phyloP scores from a whole-genome alignment of 768 basidiomycete genomes.

The Hysterangium stoloniferum region DNA sequence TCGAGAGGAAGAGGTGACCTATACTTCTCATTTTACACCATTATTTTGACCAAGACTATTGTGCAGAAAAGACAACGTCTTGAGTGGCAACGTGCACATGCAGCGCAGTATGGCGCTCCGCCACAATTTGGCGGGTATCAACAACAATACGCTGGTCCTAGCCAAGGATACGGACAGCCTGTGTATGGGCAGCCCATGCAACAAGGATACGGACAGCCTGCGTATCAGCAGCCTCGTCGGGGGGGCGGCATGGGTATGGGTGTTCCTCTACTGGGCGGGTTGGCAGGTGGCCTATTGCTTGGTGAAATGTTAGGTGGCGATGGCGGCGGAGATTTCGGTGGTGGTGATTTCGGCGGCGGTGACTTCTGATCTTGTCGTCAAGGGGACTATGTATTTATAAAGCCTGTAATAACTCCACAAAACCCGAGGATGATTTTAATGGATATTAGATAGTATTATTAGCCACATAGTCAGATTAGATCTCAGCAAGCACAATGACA shows the following conservation, averaged over 20 bases:
- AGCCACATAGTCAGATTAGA: no score
- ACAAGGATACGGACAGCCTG: no score
- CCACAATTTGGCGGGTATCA: slow-evolving; percentile 14
- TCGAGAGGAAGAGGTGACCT: slow-evolving; percentile 5
- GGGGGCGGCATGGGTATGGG: slow-evolving; percentile 29
- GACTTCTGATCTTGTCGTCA: not conserved
- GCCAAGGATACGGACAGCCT: slow-evolving; percentile 18
- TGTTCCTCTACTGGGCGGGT: slow-evolving; percentile 35
- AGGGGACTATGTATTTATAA: not conserved
- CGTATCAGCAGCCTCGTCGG: slow-evolving; percentile 11
- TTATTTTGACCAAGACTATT: slow-evolving; percentile 1
- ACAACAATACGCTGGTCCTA: slow-evolving; percentile 10
- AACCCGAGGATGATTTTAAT: no score
- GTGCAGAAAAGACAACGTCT: slow-evolving; percentile 16
- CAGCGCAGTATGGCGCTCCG: slow-evolving; percentile 21
- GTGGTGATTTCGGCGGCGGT: slow-evolving; percentile 19
- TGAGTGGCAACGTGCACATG: slow-evolving; percentile 28
- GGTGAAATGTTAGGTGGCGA: slow-evolving; percentile 33
- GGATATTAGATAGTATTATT: no score
- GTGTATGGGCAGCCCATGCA: slow-evolving; percentile 12
- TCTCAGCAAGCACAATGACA: no score
- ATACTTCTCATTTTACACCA: not conserved
- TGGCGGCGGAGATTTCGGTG: slow-evolving; percentile 29
- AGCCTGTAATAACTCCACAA: not conserved
- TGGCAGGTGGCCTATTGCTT: slow-evolving; percentile 43